phyloP scores from a whole-genome alignment of 192 early-diverging fungal genomes.

The Chytriomyces sp. region DNA sequence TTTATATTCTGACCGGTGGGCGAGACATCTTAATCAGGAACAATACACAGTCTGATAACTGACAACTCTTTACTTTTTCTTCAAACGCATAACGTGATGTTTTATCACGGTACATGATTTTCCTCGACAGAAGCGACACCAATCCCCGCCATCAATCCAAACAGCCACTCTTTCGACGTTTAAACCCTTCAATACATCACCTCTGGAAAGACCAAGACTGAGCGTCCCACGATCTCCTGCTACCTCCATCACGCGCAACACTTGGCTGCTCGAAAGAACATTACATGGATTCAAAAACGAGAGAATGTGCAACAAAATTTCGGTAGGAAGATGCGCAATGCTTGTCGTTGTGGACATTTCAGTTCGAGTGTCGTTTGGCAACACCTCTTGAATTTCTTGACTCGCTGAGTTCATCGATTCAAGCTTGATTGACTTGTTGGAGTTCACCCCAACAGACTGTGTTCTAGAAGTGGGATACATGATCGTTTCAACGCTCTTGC shows the following conservation, averaged over 20 bases:
- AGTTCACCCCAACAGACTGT: not conserved
- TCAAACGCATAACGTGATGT: too few relatives aligned
- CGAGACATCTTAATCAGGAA: too few relatives aligned
- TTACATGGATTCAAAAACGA: conserved; percentile 22
- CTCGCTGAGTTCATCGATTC: not conserved
- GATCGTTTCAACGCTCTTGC: not conserved
- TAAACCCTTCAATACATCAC: conserved; percentile 7
- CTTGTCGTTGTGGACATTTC: not conserved
- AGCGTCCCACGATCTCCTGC: conserved; percentile 21
- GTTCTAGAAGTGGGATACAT: not conserved
- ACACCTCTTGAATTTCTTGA: not conserved
- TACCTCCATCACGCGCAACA: conserved; percentile 7
- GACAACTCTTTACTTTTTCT: too few relatives aligned
- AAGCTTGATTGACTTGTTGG: not conserved
- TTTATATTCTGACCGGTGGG: too few relatives aligned
- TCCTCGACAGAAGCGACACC: conserved; percentile 17
- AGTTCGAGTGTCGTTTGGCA: too few relatives aligned
- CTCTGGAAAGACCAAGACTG: not conserved
- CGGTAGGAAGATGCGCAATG: conserved; percentile 36
- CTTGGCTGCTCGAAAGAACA: conserved; percentile 4
- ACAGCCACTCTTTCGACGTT: conserved; percentile 18
- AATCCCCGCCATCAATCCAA: conserved; percentile 21
- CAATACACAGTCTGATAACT: too few relatives aligned
- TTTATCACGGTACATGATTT: not conserved
- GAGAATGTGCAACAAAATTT: conserved; percentile 38